Percentiles rank a stretch among this genome's conserved stretches.
phyloP scores from a whole-genome alignment of 202 grass and related monocot species.

The Musa balbisiana region DNA sequence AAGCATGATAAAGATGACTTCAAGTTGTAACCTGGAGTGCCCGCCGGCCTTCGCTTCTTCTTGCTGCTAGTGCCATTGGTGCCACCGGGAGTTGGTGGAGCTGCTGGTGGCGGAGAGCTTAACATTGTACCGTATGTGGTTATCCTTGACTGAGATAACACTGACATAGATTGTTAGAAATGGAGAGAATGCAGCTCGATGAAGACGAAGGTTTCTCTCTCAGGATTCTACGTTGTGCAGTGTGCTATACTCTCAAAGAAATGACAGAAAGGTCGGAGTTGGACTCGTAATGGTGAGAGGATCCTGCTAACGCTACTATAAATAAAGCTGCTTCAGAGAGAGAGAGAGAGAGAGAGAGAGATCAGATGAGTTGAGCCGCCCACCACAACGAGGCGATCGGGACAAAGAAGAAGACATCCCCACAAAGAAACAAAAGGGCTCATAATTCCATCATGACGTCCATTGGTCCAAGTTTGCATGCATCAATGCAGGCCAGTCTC shows the following conservation, averaged over 20 bases:
- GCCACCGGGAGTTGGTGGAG: neutral
- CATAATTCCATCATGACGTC: conserved; percentile 14
- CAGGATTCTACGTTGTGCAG: neutral
- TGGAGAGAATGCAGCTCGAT: neutral
- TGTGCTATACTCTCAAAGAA: too few relatives aligned
- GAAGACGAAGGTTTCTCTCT: too few relatives aligned
- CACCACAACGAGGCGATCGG: conserved; percentile 4
- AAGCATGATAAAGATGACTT: too few relatives aligned
- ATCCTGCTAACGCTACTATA: too few relatives aligned
- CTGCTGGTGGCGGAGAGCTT: conserved; percentile 13
- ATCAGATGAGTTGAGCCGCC: neutral
- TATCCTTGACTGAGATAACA: neutral
- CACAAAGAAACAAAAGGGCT: conserved; percentile 18
- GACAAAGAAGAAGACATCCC: conserved; percentile 2
- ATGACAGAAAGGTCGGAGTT: too few relatives aligned
- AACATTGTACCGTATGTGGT: neutral
- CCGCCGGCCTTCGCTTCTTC: conserved; percentile 5
- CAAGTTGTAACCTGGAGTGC: neutral
- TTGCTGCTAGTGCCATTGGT: neutral
- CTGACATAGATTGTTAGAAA: neutral
- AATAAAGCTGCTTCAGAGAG: neutral
- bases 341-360: neutral
- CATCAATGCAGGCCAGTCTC: conserved; percentile 11
- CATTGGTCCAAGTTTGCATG: conserved; percentile 9
- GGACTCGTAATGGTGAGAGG: neutral